Base-by-base conservation (phyloP, 768 basidiomycete genomes). In the Leccinum rimulosum region DNA sequence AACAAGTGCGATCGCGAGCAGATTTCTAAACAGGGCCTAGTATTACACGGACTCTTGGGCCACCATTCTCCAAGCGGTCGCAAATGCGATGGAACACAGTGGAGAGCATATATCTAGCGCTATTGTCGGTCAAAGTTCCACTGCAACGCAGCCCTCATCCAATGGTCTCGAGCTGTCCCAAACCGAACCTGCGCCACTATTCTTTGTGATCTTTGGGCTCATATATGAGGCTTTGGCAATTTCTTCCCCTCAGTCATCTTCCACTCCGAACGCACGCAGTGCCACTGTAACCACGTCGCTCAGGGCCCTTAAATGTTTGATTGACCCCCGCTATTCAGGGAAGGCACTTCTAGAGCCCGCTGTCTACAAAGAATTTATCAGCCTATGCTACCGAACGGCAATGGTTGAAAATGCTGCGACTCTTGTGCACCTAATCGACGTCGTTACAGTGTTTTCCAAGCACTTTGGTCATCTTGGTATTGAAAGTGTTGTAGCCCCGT, bases 171-270 rank as follows among this genome's bases (percentile, higher is more conserved):
- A 54, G 12, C 58, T 59, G 4, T 68, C 73, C 15, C 73, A 80
- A 5, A 67, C 75, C 8, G 90, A 93, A 58, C 91, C 93, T 2
- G 81, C 88, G 0, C 80, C 85, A 11, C 86, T 92, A 74, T 99
- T 98, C 76, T 94, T 88, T 74, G 82, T 92, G 11, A 70, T 97
- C 5, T 98, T 96, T 69, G 95, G 96, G 11, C 82, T 98, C n/a
- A 87, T 96, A 1, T 99, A 90, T 64, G 96, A 98, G 70, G 87
- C 91, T 0, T 76, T 98, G 7, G 84, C 84, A 0, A 79, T 82
- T 0, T 82, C 89, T 3, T 84, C 88, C 2, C 74, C 86, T 0
- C 84, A 91, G 56, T 77, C 84, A 0, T 80, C 82, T 5, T 72
- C 77, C 2, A 63, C 74, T 0, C 70, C 76, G 6, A 68, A 77